These are phyloP conservation scores for Zymoseptoria tritici DNA, from an alignment of 2,329 filamentous ascomycete species.

Conservation along the genomic window DNA sequence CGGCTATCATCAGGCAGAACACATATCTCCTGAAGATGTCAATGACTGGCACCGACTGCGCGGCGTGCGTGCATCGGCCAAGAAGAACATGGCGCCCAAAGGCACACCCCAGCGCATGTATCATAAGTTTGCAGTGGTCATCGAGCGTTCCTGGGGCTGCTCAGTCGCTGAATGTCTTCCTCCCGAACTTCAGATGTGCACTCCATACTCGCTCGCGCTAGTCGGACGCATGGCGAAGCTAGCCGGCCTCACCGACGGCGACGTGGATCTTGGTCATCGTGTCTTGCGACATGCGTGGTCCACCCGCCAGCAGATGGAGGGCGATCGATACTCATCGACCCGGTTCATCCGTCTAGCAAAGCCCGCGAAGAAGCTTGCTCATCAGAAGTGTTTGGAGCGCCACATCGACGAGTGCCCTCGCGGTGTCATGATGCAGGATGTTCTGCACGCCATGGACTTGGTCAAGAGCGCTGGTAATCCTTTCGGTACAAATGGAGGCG, in stretches of 20 bases:
- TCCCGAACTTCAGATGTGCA: not conserved
- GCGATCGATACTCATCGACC: not conserved
- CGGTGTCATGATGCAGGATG: not conserved
- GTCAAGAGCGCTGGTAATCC: not conserved
- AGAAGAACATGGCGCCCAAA: not conserved
- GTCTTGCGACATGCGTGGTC: not conserved
- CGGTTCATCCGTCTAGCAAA: not conserved
- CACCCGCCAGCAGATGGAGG: not conserved
- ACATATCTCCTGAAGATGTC: not conserved
- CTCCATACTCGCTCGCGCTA: constrained; percentile 5
- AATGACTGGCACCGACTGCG: not conserved
- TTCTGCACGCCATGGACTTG: not conserved
- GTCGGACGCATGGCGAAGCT: not conserved
- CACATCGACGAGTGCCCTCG: not conserved
- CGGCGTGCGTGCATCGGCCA: not conserved
- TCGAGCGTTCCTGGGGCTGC: not conserved
- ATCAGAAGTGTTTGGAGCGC: not conserved
- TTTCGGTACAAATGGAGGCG: not conserved
- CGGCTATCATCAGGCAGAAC: not conserved
- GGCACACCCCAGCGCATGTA: not conserved
- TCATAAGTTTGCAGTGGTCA: not conserved
- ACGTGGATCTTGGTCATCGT: not conserved
- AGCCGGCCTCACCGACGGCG: not conserved
- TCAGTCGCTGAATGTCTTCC: constrained; percentile 1
- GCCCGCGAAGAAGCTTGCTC: not conserved